These are phyloP conservation scores for Chalciporus chontae DNA, from an alignment of 768 basidiomycete genomes.

Conservation along the genomic window DNA sequence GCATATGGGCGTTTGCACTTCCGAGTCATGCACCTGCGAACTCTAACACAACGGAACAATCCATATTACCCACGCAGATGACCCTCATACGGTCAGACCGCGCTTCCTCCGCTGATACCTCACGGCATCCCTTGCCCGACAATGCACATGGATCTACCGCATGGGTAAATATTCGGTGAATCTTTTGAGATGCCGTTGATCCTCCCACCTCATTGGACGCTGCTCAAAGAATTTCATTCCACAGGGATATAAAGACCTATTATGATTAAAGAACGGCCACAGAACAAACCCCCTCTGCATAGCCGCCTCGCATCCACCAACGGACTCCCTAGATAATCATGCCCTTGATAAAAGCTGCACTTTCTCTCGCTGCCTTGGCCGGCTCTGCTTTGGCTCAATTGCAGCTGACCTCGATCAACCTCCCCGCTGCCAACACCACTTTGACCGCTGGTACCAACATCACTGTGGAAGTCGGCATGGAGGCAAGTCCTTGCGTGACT, in stretches of 20 bases:
- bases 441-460: conserved; percentile 6
- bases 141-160: too few relatives aligned
- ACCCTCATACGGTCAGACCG: too few relatives aligned
- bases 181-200: too few relatives aligned
- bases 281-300: not conserved
- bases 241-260: not conserved
- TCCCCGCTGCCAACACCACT: conserved; percentile 7
- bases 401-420: conserved; percentile 2
- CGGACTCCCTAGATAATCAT: conserved; percentile 5
- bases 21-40: too few relatives aligned
- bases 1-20: too few relatives aligned
- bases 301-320: not conserved
- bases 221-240: too few relatives aligned
- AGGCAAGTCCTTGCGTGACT: conserved; percentile 5
- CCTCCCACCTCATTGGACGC: too few relatives aligned
- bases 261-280: not conserved
- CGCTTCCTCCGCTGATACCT: too few relatives aligned
- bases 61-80: too few relatives aligned
- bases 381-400: conserved; percentile 16
- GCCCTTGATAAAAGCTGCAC: conserved; percentile 10
- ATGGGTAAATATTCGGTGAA: too few relatives aligned
- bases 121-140: too few relatives aligned
- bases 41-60: too few relatives aligned
- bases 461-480: conserved; percentile 17
- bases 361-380: conserved; percentile 14